Conservation (phyloP, 495 filamentous ascomycete species). For the Podospora didyma region DNA sequence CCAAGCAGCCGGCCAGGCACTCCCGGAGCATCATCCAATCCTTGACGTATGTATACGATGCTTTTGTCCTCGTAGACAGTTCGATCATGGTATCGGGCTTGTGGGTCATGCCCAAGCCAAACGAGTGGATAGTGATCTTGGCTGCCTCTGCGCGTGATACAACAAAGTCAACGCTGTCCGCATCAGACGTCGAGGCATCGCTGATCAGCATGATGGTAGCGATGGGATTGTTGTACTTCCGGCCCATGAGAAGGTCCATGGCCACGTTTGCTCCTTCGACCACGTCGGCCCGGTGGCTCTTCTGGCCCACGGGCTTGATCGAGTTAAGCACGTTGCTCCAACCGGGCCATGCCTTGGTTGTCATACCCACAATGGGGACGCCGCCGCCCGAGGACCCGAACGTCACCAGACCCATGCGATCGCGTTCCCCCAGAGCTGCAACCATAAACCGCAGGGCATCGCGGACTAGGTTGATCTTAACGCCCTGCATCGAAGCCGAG, state of each 20-base stretch:
- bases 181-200: constrained; percentile 95
- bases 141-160: constrained; percentile 96
- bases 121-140: constrained; percentile 96
- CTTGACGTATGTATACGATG: constrained; percentile 96
- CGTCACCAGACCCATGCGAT: constrained; percentile 95
- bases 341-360: constrained; percentile 86
- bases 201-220: constrained; percentile 97
- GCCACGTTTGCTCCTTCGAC: constrained; percentile 98
- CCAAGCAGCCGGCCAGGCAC: constrained; percentile 91
- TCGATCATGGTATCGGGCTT: constrained; percentile 99
- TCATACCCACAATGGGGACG: constrained; percentile 96
- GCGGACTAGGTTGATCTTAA: constrained; percentile 95
- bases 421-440: constrained; percentile 82
- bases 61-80: constrained; percentile 91
- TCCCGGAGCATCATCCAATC: constrained; percentile 99
- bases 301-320: constrained; percentile 91
- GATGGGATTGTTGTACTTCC: constrained; percentile 92
- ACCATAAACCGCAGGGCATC: constrained; percentile 94
- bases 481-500: constrained; percentile 96
- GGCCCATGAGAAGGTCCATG: constrained; percentile 98
- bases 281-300: constrained; percentile 93
- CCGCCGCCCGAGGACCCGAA: constrained; percentile 95
- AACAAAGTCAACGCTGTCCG: constrained; percentile 96
- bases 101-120: constrained; percentile 92
- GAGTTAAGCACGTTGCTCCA: constrained; percentile 86